phyloP scores from a whole-genome alignment of 148 eudicot genomes.

The Fallopia convolvulus region DNA sequence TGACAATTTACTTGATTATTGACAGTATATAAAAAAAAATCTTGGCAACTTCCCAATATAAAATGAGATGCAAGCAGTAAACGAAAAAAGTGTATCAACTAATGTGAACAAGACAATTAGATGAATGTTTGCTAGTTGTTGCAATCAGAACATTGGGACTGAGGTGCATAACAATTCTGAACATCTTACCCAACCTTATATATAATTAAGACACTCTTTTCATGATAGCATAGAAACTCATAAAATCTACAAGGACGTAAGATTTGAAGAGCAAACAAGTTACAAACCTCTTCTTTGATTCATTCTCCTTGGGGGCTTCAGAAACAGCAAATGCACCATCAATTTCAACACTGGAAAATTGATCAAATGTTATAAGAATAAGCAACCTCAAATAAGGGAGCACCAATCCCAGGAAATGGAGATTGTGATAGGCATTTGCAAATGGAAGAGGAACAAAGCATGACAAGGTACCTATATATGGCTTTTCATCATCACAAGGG shows the following conservation, averaged over 20 bases:
- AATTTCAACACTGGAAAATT: slow-evolving; percentile 40
- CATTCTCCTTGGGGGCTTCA: slow-evolving; percentile 46
- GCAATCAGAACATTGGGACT: not conserved
- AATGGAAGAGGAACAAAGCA: slow-evolving; percentile 24
- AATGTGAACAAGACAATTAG: not conserved
- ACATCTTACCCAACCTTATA: no score
- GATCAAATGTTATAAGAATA: not conserved
- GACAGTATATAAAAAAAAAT: not conserved
- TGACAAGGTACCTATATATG: not conserved
- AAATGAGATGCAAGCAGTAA: not conserved
- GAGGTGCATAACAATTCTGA: not conserved
- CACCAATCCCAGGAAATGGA: not conserved
- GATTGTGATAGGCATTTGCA: slow-evolving; percentile 19
- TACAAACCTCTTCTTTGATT: slow-evolving; percentile 63
- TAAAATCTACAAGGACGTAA: not conserved
- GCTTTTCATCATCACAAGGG: not conserved
- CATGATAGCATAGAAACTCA: not conserved
- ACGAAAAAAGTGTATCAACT: not conserved
- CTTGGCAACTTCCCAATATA: not conserved
- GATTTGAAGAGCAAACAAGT: not conserved
- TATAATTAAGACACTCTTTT: not conserved
- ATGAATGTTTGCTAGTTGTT: not conserved
- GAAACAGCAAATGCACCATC: slow-evolving; percentile 61
- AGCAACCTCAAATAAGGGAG: not conserved
- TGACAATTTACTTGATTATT: not conserved